Base-by-base conservation (phyloP, 78 protist species). In the Dictyostelium capitatum region DNA sequence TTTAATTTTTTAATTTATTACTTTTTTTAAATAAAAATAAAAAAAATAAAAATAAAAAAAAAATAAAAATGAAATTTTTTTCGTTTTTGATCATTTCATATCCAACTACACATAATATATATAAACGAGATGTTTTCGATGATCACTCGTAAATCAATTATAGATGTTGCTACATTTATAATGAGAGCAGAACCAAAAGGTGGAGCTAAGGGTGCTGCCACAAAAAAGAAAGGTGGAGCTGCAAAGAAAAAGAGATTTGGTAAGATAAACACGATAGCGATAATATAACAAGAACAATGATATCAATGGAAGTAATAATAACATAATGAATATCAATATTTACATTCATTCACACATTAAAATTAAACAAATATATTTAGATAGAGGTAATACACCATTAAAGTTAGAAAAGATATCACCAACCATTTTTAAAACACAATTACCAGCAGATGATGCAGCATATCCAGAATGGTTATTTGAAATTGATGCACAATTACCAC, bases 221-320 rank as follows among this genome's bases (percentile, higher is more conserved):
- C 54, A 23, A 23, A n/a, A 23, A 85, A 85, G 37, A 85, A 85
- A 67, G 57, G 57, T 59, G 84, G 73, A 53, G 92, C 78, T 50
- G 70, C 62, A 23, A 85, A 85, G 70, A 85, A 85, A 67, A 85
- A 85, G 82, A 85, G 81, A 46, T 53, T 64, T 56, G 91, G 91
- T 83, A 83, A 41, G 53, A 6, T 9, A 1, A 0, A 43, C 0
- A 8, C 46, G 0, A 62, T 80, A 80, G 20, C 23, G 11, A 15
- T 43, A 7, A 12, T 62, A 41, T 0, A 4, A 6, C 14, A 79
- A 4, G 25, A 79, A 50, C 32, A 14, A 79, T n/a, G 17, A n/a
- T 6, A 54, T 0, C 32, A 78, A 51, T n/a, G 0, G 9, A 7
- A 30, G 28, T 1, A 32, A 80, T n/a, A n/a, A n/a, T 6, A 19